Evolutionary conservation across 2,329 filamentous ascomycete genomes (phyloP).

Genomic region (Sporothrix globosa): DNA sequence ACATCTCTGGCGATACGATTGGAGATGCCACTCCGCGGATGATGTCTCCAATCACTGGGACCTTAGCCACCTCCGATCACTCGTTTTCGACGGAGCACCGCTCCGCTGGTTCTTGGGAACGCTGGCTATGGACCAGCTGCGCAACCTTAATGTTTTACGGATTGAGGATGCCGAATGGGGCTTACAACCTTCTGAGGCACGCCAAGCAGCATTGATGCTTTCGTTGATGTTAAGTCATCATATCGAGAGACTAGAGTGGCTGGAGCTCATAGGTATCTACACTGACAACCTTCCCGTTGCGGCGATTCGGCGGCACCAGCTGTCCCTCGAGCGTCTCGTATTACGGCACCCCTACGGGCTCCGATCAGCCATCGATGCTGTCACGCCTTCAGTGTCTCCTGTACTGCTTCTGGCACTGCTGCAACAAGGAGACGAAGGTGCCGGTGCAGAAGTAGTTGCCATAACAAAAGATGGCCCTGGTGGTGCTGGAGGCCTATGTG

Average conservation of each 20-base stretch:
- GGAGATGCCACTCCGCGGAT: conserved; percentile 47
- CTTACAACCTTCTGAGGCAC: conserved; percentile 42
- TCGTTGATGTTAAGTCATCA: conserved; percentile 46
- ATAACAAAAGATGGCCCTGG: neutral
- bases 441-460: neutral
- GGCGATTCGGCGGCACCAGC: conserved; percentile 46
- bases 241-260: conserved; percentile 44
- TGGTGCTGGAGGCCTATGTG: neutral
- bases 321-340: conserved; percentile 46
- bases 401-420: conserved; percentile 18
- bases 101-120: conserved; percentile 51
- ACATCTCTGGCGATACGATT: conserved; percentile 53
- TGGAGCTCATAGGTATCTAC: conserved; percentile 50
- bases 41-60: conserved; percentile 52
- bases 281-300: conserved; percentile 48
- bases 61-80: conserved; percentile 48
- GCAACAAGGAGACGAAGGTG: neutral
- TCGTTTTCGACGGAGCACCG: conserved; percentile 51
- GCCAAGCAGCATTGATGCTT: conserved; percentile 48
- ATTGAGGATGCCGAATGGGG: conserved; percentile 52
- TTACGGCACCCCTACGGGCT: conserved; percentile 46
- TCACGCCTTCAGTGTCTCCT: conserved; percentile 6
- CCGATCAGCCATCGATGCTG: conserved; percentile 14
- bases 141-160: conserved; percentile 45
- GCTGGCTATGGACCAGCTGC: conserved; percentile 46